Base-by-base conservation (phyloP, 2,329 filamentous ascomycete species). In the Massarina eburnea region DNA sequence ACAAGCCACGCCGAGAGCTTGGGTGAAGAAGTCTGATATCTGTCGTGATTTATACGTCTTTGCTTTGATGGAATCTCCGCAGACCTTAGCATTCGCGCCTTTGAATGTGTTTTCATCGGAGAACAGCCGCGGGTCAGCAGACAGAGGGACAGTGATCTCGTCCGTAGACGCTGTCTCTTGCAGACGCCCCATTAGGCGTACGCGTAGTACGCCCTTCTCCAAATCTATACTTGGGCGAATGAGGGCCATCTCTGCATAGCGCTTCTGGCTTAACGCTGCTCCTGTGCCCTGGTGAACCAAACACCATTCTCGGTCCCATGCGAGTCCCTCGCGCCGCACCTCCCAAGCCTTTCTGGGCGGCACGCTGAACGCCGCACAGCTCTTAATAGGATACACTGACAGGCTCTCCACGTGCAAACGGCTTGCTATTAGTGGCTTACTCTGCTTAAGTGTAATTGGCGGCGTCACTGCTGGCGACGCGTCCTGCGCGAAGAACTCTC, bases 241-340 rank as follows among this genome's bases (percentile, higher is more conserved):
- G 4, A 96, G 79, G 10, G 89, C 87, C 92, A 99, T 97, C 26
- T 78, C 82, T 2, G 91, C 89, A 63, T 94, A 86, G 53, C 85
- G 80, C 72, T 97, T 99, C 70, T 97, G 92, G 64, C 83, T 96
- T 43, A 99, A 75, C 5, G 87, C 90, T 57, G 85, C 84, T 0
- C 89, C 88, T 1, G 91, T 95, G 34, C 89, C 91, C 62, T 85
- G 81, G 65, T 96, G 91, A 12, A 99, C 78, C 17, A 99, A 75
- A 71, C 92, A 97, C 92, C 94, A 99, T 73, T 97, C 92, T 50
- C 94, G 81, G 67, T 99, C 94, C 91, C 92, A 97, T 8, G 85
- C 87, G 2, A 99, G 76, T 0, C 94, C 94, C 72, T 96, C 91
- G 7, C 80, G 76, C 44, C 81, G 82, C 17, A 97, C 79, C 58